A percentile compares a stretch with the other conserved stretches of the same genome.
These are phyloP conservation scores for Colletotrichum gloeosporioides DNA, from an alignment of 2,329 filamentous ascomycete species.

Conservation along the genomic window DNA sequence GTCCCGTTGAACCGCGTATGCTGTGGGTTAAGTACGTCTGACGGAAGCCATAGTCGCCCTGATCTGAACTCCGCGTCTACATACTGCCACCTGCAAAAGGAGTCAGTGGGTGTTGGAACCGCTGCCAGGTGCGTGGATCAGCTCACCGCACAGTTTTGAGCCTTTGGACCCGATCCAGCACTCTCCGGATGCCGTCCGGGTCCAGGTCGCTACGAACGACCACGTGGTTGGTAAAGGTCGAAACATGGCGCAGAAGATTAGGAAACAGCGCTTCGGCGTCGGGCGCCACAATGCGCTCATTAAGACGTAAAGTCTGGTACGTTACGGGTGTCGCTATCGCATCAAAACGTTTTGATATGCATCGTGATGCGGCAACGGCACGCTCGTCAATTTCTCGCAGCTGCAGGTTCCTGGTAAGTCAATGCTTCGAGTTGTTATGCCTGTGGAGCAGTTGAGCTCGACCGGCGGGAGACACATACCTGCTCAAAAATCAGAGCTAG, in stretches of 20 bases:
- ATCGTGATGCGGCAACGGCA: conserved; percentile 39
- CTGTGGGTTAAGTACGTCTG: conserved; percentile 39
- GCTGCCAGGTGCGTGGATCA: not conserved
- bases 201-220: conserved; percentile 45
- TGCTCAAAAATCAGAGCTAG: conserved; percentile 46
- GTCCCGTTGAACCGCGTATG: conserved; percentile 33
- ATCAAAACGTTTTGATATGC: conserved; percentile 44
- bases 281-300: conserved; percentile 38
- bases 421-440: not conserved
- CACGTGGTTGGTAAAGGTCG: conserved; percentile 44
- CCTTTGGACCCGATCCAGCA: conserved; percentile 40
- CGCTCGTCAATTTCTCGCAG: conserved; percentile 40
- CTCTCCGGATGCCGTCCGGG: conserved; percentile 35
- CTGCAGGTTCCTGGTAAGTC: conserved; percentile 30
- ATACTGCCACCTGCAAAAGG: conserved; percentile 43
- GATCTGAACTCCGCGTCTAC: conserved; percentile 32
- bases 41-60: conserved; percentile 39
- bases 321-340: conserved; percentile 46
- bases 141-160: conserved; percentile 46
- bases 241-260: conserved; percentile 38
- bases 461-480: conserved; percentile 30
- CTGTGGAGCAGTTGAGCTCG: not conserved
- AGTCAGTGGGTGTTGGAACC: not conserved
- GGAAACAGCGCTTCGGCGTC: conserved; percentile 37
- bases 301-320: conserved; percentile 45